Base-by-base conservation (phyloP, 148 eudicot genomes). In the Vaccinium corymbosum region DNA sequence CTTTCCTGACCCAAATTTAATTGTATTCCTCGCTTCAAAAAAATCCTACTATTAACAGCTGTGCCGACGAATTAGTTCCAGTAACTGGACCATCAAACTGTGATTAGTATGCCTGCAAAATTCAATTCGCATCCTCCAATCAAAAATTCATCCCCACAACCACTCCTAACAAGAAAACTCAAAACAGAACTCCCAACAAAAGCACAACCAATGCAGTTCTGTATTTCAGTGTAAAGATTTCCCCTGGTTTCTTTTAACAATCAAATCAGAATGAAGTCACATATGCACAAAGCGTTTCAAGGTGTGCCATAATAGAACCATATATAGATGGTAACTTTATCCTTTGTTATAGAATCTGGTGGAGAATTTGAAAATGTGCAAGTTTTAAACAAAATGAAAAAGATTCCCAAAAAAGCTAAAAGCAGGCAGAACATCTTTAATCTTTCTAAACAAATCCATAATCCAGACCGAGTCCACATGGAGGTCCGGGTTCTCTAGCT, bases 401-500 rank as follows among this genome's bases (percentile, higher is more conserved):
- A 27, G 27, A 27, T 27, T 27, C 27, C 27, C 27, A 27, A 27
- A 27, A 27, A 27, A 27, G 27, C 27, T 27, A 27, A 94, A 75
- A 75, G 90, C 90, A 8, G 83, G 82, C 32, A 96, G 19, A 46
- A 91, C 68, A 70, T 87, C 88, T 86, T 85, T 89, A 15, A 90
- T 90, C 80, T 91, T 91, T 51, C 82, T 78, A 42, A 78, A 92
- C 89, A 94, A 84, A 49, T 88, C 91, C 85, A 91, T 81, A 70
- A 73, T 77, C 80, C 89, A 89, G 27, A 91, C 89, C 0, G 98
- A 89, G 79, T 93, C 95, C 2, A 80, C 86, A 25, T 93, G 97
- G 81, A 86, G 72, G 55, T 96, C 98, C 12, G 98, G 99, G 84
- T 94, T 93, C 78, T 93, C 99, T 32, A 96, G 88, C 49, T 88